Base-by-base conservation (phyloP, 2,329 filamentous ascomycete species). In the Xylaria sp. region DNA sequence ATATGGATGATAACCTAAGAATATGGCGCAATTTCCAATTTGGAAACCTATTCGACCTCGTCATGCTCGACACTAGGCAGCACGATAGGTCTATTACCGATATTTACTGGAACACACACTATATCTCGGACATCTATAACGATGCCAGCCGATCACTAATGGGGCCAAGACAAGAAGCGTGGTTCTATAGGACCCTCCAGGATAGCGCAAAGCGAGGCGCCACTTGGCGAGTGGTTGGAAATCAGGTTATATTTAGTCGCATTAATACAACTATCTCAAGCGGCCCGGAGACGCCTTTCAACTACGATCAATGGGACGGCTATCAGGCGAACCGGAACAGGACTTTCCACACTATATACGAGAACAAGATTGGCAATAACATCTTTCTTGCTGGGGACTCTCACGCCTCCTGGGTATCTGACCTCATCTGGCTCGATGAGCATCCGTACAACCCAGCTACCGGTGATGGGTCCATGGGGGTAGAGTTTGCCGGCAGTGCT, bases 161-260 rank as follows among this genome's bases (percentile, higher is more conserved):
- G 89, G 90, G 90, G 1, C 78, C 82, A 1, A 82, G 85, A 3
- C 90, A 93, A 71, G 90, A 93, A 73, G 84, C 85, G 66, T 93
- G 90, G 90, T 88, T 91, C 74, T 90, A 89, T 72, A 79, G 80
- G 35, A 78, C 80, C 31, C 78, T 90, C 4, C 79, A 79, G 6
- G 74, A 83, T 48, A 88, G 86, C 3, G 79, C 83, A 11, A 70
- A 83, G 5, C 83, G 89, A 23, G 87, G 86, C 17, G 86, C 89
- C 0, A 81, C 83, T 0, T 93, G 90, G 90, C 81, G 90, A 46
- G 72, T 93, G 13, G 83, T 92, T 40, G 90, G 90, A 9, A 89
- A 86, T 33, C 89, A 92, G 72, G 85, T 89, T 33, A 77, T 91
- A 54, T 90, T 91, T 74, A 72, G 70, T 35, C 69, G 75, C 23